Base-by-base conservation (phyloP, 164 flowering plant species). In the Umbilicus rupestris region DNA sequence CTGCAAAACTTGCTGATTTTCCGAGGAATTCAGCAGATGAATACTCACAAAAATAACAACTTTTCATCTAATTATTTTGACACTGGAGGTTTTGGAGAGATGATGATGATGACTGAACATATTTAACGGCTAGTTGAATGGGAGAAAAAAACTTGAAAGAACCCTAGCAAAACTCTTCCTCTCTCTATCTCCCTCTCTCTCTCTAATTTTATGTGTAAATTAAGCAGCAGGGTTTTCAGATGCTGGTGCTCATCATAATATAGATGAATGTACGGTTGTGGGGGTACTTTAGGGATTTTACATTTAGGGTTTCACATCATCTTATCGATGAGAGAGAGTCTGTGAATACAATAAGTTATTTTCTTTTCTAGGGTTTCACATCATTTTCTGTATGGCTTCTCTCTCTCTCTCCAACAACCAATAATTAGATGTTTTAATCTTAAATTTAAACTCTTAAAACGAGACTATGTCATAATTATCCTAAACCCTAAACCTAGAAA, bases 1-100 rank as follows among this genome's bases (percentile, higher is more conserved):
- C 73, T 87, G 39, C 77, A 74, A 31, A 80, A 78, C 69, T 64
- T 76, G 17, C 65, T 85, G 72, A n/a, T 71, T 29, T 64, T 74
- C 45, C 76, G 78, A 71, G 80, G 79, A 64, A 79, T 82, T 20
- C 84, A 79, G 29, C 85, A 28, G 60, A 55, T 55, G 33, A 26
- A 55, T 55, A 26, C 28, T 28, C 60, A 29, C 19, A 55, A 55
- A 2, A 55, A 10, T 28, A 55, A 55, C 60, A 55, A 9, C 44
- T 9, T 41, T 41, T 35, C 57, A 50, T 42, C 12, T 42, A 42
- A 42, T 10, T 15, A 10, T 42, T 42, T 10, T 15, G 45, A 14
- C 45, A 50, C 12, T 22, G 65, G 42, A 20, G 42, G 29, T n/a
- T 35, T 35, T 37, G 65, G 35, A 22, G 19, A 17, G 26, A 22